Base-by-base conservation (phyloP, 768 basidiomycete species). In the Fistulinella prunicolor region DNA sequence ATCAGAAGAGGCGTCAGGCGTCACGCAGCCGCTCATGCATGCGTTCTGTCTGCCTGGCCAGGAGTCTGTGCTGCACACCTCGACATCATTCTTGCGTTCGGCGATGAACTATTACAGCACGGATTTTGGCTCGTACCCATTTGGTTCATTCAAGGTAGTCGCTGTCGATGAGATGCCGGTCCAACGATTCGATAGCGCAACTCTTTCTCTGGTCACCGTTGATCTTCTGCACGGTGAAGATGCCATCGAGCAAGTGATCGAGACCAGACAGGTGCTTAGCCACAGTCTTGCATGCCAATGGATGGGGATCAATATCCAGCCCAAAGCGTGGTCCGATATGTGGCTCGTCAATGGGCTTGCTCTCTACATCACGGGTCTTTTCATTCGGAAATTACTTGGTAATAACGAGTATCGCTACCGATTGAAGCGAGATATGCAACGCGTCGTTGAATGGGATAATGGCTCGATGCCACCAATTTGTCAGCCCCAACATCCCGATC, bases 301-400 rank as follows among this genome's bases (percentile, higher is more conserved):
- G 96, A 77, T 90, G 46, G 94, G 96, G 22, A 83, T 99, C 68
- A 95, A 97, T 67, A 92, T 99, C 59, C 85, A 93, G 48, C 94
- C 87, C 44, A 93, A 92, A 71, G 79, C 84, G 23, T 91, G 90
- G 81, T 87, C 92, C 12, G 96, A 99, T 67, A 80, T 85, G 21
- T 99, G 96, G 96, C 81, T 99, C n/a, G 85, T 94, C 48, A 93
- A 95, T 59, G 96, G 94, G 1, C 73, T 99, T 38, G 86, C 91
- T 9, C 75, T 94, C 14, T 94, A 97, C 63, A 87, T 98, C 62
- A 87, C 89, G 6, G 86, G 87, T 9, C 77, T 94, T 35, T 97
- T 90, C 72, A 71, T 94, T 58, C 81, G 85, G 49, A 89, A 87
- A 67, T 72, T 94, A 13, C 75, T 97, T 47, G 96, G 96, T 32